Evolutionary conservation across 768 basidiomycete genomes (phyloP).

Genomic region (Tulasnella sp.): DNA sequence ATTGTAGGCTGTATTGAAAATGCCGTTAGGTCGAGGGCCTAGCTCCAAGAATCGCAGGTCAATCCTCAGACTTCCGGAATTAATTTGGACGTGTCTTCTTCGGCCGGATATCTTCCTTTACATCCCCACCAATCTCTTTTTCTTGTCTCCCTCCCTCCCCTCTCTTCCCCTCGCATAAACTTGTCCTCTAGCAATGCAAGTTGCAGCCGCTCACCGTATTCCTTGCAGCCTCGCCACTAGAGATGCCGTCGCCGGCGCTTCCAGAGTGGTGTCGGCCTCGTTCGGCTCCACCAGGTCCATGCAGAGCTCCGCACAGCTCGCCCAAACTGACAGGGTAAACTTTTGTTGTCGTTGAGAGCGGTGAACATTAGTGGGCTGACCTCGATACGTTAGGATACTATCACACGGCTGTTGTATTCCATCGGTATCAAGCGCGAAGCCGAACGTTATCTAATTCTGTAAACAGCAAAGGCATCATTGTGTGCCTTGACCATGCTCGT

Average conservation of each 20-base stretch:
- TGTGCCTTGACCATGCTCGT: no score
- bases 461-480: no score
- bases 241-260: neutral
- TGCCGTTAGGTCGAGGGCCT: neutral
- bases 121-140: neutral
- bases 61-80: neutral
- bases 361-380: neutral
- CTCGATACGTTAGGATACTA: constrained; percentile 64
- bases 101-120: neutral
- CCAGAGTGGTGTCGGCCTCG: neutral
- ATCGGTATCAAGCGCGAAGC: constrained; percentile 96
- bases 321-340: constrained; percentile 15
- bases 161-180: neutral
- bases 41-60: neutral
- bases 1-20: no score
- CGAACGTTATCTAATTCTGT: constrained; percentile 96
- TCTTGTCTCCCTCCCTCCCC: neutral
- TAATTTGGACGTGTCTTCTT: neutral
- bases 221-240: neutral
- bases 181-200: neutral
- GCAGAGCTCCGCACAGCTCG: neutral
- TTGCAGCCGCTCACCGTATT: neutral
- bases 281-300: neutral
- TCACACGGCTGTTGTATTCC: constrained; percentile 91
- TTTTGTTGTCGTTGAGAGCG: neutral